Percentiles rank a stretch among this genome's conserved stretches.
These are phyloP conservation scores for Blastobotrys capitulatus DNA, from an alignment of 1,139 yeast genomes.

Conservation along the genomic window DNA sequence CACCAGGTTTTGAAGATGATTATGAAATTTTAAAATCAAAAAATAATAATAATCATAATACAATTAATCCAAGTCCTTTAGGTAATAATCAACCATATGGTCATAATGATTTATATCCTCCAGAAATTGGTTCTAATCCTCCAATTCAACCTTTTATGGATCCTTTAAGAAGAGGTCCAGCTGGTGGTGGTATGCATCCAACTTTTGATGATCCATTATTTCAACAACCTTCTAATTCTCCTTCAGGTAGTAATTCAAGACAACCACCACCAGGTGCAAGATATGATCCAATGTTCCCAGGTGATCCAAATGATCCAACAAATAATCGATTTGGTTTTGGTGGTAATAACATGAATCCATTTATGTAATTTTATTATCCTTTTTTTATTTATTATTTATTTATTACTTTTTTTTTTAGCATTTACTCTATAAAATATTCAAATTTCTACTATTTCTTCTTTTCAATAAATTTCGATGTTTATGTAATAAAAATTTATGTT, in stretches of 20 bases:
- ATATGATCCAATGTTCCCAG: slow-evolving; percentile 32
- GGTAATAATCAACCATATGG: slow-evolving; percentile 24
- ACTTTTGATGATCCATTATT: slow-evolving; percentile 27
- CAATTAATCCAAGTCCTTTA: neutral
- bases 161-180: slow-evolving; percentile 5
- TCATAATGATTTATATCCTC: slow-evolving; percentile 38
- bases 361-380: slow-evolving; percentile 3
- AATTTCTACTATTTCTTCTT: neutral
- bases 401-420: neutral
- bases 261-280: slow-evolving; percentile 37
- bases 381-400: neutral
- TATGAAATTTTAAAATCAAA: slow-evolving; percentile 35
- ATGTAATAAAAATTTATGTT: neutral
- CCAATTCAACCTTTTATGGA: slow-evolving; percentile 26
- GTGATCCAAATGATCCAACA: neutral
- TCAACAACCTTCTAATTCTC: slow-evolving; percentile 25
- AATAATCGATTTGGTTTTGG: slow-evolving; percentile 18
- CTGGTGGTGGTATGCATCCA: slow-evolving; percentile 36
- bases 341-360: slow-evolving; percentile 5
- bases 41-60: neutral
- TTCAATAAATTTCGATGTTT: neutral
- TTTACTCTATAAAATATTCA: neutral
- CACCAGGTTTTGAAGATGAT: slow-evolving; percentile 58
- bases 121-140: slow-evolving; percentile 34
- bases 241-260: slow-evolving; percentile 10